Base-by-base conservation (phyloP, 2,329 filamentous ascomycete species). In the Neophaeococcomyces mojaviensis region DNA sequence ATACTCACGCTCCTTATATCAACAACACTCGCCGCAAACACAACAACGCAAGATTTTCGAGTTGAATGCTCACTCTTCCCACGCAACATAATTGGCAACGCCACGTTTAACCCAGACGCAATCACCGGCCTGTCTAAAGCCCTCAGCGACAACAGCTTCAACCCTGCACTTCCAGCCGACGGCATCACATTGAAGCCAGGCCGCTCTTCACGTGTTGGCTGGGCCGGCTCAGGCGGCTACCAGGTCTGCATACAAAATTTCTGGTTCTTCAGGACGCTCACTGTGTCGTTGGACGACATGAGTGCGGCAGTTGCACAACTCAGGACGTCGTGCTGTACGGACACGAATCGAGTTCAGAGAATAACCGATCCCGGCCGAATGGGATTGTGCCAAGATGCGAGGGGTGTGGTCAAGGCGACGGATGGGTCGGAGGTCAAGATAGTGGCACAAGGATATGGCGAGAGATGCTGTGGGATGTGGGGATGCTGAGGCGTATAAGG, bases 251-350 rank as follows among this genome's bases (percentile, higher is more conserved):
- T 43, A 18, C 39, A 43, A 34, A 43, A 43, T 22, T 43, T 34
- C 39, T 43, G 39, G 39, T 43, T 43, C 39, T 43, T 43, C 39
- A 33, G 33, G 28, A 43, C 39, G 8, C 13, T 43, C n/a, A 43
- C 39, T 4, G 30, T 43, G 7, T 12, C 30, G 7, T 18, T 43
- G 15, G 18, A 33, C 12, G 16, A 18, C 7, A 15, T 43, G 30
- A 43, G 39, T 13, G 15, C 18, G 7, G 39, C 39, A 20, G 39
- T 43, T 4, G 20, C 15, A n/a, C 18, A 28, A 18, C 33, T 43
- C 6, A 19, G 19, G n/a, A 13, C 8, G 18, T 22, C 39, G n/a
- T 43, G 39, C 20, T 43, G 39, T 15, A 31, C 32, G 9, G 30
- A 33, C n/a, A 16, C 15, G 28, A 22, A 16, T n/a, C n/a, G 10